Evolutionary conservation across 148 eudicot genomes (phyloP), one percentile per base, ranked within the genome.

Genomic region (Chenopodium formosanum): DNA sequence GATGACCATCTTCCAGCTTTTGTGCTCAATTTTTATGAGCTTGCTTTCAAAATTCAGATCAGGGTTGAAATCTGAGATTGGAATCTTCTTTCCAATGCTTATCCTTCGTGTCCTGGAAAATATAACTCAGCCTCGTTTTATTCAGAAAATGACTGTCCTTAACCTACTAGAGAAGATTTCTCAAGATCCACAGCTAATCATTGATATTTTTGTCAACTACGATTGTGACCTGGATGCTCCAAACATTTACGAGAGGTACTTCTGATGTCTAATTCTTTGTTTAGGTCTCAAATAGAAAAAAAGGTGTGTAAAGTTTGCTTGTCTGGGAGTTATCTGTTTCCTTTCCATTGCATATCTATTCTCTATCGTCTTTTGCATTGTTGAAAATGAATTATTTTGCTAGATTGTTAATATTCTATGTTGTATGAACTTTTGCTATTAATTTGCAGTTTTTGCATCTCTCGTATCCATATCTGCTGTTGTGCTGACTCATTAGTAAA

Each of bases 161-260:
- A 91, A 86, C 89, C 86, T 94, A 58, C 88, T 96, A 84, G 98
- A 94, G 84, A 91, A 91, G 90, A 94, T 94, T 77, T 94, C 93
- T 76, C 89, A 90, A 82, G 99, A 96, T 88, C 83, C 99, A 14
- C 94, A 92, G 89, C 85, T 96, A 65, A 77, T 94, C 22, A 83
- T 96, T 82, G 99, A 96, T 82, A 85, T 91, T 79, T 96, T 92
- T 89, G 99, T 96, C 81, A 96, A 96, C 87, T 96, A 96, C 79
- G 99, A 96, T 75, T 96, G 99, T 85, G 99, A 96, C 85, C 89
- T 94, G 81, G 99, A 96, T 86, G 93, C 98, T 83, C 97, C 98
- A 58, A 96, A 96, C 87, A 92, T 94, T 70, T 96, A 91, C 88
- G 99, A 96, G 90, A 94, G 99, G 99, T 96, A 94, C 77, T 25